Conservation (phyloP, 108 stramenopile species). For the Conticribra guillardii region DNA sequence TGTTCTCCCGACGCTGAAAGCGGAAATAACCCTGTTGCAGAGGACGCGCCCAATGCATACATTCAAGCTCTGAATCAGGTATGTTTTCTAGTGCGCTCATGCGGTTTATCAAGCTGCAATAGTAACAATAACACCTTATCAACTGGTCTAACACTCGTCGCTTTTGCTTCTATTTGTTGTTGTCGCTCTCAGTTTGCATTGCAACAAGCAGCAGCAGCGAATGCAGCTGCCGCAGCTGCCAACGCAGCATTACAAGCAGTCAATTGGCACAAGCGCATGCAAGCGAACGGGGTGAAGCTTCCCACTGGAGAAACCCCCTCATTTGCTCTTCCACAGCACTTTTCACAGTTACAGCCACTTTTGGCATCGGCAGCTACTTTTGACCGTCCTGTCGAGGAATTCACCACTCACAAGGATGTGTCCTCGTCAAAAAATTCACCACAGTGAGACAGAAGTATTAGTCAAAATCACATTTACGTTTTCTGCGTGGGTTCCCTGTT, state of each 20-base stretch:
- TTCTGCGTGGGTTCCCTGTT: too few relatives aligned
- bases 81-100: background rate
- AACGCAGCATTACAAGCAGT: slow-evolving; percentile 28
- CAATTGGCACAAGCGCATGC: slow-evolving; percentile 31
- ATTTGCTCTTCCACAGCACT: too few relatives aligned
- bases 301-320: too few relatives aligned
- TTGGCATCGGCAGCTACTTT: too few relatives aligned
- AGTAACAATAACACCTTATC: background rate
- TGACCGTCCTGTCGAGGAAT: too few relatives aligned
- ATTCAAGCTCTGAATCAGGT: slow-evolving; percentile 32
- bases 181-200: slow-evolving; percentile 6
- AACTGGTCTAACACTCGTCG: background rate
- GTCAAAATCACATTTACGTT: too few relatives aligned
- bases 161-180: background rate
- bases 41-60: slow-evolving; percentile 15
- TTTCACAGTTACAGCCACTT: too few relatives aligned
- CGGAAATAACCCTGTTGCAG: background rate
- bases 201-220: slow-evolving; percentile 22
- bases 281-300: slow-evolving; percentile 10
- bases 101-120: slow-evolving; percentile 8
- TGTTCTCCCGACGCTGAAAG: background rate
- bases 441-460: too few relatives aligned
- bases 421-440: too few relatives aligned
- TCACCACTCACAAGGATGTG: too few relatives aligned
- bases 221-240: slow-evolving; percentile 41